Base-by-base conservation (phyloP, 352 stramenopile species). In the Thraustochytrium sp. region DNA sequence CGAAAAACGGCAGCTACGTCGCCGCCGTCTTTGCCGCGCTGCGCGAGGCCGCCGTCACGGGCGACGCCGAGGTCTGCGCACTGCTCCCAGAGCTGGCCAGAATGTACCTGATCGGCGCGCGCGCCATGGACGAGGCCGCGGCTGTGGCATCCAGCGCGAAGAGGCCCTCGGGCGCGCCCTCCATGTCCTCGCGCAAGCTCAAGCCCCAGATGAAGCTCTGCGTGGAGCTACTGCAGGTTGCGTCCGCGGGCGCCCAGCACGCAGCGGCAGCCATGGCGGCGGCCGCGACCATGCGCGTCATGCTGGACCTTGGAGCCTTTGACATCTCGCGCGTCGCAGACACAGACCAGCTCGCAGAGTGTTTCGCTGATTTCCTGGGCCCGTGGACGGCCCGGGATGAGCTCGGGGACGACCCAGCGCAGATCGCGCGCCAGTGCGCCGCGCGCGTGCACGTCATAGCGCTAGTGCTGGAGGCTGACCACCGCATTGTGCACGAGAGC, bases 401-500 rank as follows among this genome's bases (percentile, higher is more conserved):
- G 23, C n/a, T 13, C 23, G 8, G 16, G 21, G 36, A 23, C 0
- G 26, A 36, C 29, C 26, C 65, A 16, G 26, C 16, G 5, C 23
- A 68, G 2, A 23, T 29, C n/a, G 16, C 42, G 0, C 29, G 26
- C 34, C 21, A 46, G 18, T 75, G 23, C 26, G 42, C 42, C 46
- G 65, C 37, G 29, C 65, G 64, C 11, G 65, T 77, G 13, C 34
- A 55, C 37, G 49, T 77, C 8, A 75, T 77, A 31, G 65, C 65
- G 9, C 37, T 62, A 0, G 46, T 77, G 9, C 65, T 77, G 13
- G 65, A 77, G 65, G 42, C 49, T 55, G 65, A 77, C 11, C 65
- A 77, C 37, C 65, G 65, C 34, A 61, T 77, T 26, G 42, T 77
- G 18, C 65, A 77, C 42, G 65, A 11, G 46, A 23, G 46, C 16